Conservation (phyloP, 2,329 filamentous ascomycete species). For the Paraphaeosphaeria sporulosa region DNA sequence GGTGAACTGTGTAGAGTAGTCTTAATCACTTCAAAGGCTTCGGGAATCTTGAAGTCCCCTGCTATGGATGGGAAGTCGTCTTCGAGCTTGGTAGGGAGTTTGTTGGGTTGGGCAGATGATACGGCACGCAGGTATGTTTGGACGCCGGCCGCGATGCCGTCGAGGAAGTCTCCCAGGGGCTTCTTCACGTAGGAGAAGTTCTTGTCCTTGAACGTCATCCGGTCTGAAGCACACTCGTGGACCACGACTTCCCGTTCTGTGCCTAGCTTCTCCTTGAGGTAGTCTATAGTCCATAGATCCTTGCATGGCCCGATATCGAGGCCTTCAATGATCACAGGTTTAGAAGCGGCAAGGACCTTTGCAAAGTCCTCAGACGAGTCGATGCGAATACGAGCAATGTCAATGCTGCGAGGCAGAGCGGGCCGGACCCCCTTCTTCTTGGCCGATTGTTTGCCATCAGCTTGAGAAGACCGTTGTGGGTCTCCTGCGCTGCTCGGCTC, state of each 20-base stretch:
- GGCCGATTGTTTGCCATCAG: slow-evolving; percentile 20
- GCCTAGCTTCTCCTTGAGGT: slow-evolving; percentile 64
- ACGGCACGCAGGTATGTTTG: slow-evolving; percentile 81
- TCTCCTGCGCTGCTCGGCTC: slow-evolving; percentile 3
- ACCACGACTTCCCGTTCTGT: slow-evolving; percentile 68
- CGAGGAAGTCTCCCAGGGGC: slow-evolving; percentile 71
- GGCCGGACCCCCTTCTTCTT: slow-evolving; percentile 21
- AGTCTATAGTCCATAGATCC: slow-evolving; percentile 71
- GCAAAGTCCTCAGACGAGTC: slow-evolving; percentile 65
- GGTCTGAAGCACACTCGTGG: slow-evolving; percentile 70
- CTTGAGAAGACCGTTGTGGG: slow-evolving; percentile 10
- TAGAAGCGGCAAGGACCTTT: slow-evolving; percentile 63
- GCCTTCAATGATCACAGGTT: slow-evolving; percentile 71
- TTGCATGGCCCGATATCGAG: slow-evolving; percentile 73
- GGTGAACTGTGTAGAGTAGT: slow-evolving; percentile 79
- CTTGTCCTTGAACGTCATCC: slow-evolving; percentile 83
- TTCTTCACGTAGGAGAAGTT: slow-evolving; percentile 81
- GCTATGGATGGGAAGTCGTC: slow-evolving; percentile 76
- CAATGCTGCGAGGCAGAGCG: slow-evolving; percentile 17
- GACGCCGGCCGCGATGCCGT: slow-evolving; percentile 63
- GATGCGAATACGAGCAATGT: slow-evolving; percentile 63
- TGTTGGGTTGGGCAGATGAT: slow-evolving; percentile 72
- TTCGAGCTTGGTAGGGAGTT: slow-evolving; percentile 72
- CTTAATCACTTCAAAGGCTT: slow-evolving; percentile 63
- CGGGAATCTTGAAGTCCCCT: slow-evolving; percentile 73